Conservation (phyloP, 2,329 filamentous ascomycete species). For the Curvularia spicifera region DNA sequence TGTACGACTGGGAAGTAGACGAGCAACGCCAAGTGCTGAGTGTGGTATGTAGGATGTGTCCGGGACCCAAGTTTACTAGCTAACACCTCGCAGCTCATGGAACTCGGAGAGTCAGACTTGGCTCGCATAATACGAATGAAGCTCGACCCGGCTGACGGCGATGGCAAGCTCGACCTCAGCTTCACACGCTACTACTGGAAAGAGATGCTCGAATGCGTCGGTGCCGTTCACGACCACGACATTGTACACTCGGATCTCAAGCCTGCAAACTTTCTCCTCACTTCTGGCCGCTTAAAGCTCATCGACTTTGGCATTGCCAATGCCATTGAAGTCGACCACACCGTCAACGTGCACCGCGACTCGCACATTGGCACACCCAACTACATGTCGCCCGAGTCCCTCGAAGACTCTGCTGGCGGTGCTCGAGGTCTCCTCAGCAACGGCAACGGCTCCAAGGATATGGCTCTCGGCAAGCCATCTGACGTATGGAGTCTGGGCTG, state of each 20-base stretch:
- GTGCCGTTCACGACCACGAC: slow-evolving; percentile 85
- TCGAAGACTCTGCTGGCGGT: slow-evolving; percentile 81
- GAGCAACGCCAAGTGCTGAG: slow-evolving; percentile 87
- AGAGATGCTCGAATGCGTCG: slow-evolving; percentile 96
- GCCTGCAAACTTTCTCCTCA: slow-evolving; percentile 94
- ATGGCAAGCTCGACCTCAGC: slow-evolving; percentile 74
- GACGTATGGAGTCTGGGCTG: slow-evolving; percentile 97
- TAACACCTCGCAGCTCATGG: slow-evolving; percentile 74
- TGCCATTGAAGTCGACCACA: slow-evolving; percentile 93
- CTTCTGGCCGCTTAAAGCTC: slow-evolving; percentile 87
- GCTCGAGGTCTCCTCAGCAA: slow-evolving; percentile 51
- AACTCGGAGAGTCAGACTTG: slow-evolving; percentile 93
- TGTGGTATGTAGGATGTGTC: slow-evolving; percentile 65
- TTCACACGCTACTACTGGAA: slow-evolving; percentile 99
- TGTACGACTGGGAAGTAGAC: slow-evolving; percentile 94
- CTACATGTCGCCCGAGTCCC: slow-evolving; percentile 96
- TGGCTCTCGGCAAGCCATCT: slow-evolving; percentile 94
- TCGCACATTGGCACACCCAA: slow-evolving; percentile 95
- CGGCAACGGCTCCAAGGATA: slow-evolving; percentile 67
- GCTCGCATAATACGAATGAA: slow-evolving; percentile 80
- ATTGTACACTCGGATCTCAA: slow-evolving; percentile 98
- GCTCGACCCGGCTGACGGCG: slow-evolving; percentile 59
- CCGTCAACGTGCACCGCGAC: slow-evolving; percentile 95
- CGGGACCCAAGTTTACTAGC: neutral
- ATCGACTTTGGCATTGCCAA: slow-evolving; percentile 99